phyloP scores from a whole-genome alignment of 1,284 basidiomycete species.

The Rugiboletus extremiorientalis region DNA sequence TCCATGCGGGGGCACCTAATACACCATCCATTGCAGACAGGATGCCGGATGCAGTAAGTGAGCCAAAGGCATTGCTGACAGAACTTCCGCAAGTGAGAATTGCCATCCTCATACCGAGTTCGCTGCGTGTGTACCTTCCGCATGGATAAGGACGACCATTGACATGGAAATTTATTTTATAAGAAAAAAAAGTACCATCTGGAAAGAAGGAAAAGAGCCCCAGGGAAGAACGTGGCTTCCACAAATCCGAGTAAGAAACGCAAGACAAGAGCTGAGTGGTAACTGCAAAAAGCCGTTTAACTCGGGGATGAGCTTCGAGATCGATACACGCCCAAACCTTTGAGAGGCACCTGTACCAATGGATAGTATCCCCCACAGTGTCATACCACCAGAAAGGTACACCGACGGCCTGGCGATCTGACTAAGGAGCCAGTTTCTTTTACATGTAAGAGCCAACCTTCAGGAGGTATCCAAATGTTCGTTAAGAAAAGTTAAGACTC shows the following conservation, averaged over 20 bases:
- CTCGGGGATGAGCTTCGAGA: not conserved
- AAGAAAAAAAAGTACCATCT: conserved; percentile 21
- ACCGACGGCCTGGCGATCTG: conserved; percentile 69
- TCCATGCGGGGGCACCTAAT: conserved; percentile 73
- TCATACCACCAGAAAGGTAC: conserved; percentile 72
- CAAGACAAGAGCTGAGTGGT: conserved; percentile 55
- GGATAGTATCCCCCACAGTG: conserved; percentile 56
- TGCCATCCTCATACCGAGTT: conserved; percentile 71
- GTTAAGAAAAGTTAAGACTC: not conserved
- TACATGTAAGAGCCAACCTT: not conserved
- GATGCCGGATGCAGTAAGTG: conserved; percentile 73
- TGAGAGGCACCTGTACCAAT: conserved; percentile 14
- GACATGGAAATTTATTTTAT: no score
- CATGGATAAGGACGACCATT: not conserved
- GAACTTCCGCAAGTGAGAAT: conserved; percentile 71
- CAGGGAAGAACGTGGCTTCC: conserved; percentile 76
- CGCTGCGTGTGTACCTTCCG: conserved; percentile 30
- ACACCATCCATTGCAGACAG: conserved; percentile 69
- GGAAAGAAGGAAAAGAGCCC: conserved; percentile 45
- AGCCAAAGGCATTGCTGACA: conserved; percentile 83
- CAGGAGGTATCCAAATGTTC: not conserved
- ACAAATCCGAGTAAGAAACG: conserved; percentile 72
- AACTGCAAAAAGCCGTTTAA: not conserved
- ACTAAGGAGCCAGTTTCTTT: conserved; percentile 74
- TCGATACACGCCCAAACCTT: conserved; percentile 1